Conservation (phyloP, 1,284 basidiomycete species). For the Wolfiporia cocos region DNA sequence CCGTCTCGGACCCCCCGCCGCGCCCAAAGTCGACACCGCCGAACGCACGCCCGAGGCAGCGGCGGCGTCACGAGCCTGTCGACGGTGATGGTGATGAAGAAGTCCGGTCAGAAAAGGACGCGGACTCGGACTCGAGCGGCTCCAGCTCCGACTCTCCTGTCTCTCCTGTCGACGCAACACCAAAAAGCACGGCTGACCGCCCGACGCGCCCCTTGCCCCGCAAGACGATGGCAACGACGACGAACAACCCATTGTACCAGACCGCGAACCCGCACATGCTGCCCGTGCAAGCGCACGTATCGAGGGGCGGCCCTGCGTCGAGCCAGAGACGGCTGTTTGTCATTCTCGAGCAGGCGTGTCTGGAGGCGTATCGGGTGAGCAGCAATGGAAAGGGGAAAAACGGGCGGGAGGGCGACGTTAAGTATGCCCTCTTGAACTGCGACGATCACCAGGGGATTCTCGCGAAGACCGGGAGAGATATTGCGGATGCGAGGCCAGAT, state of each 20-base stretch:
- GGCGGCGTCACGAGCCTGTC: conserved; percentile 18
- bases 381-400: conserved; percentile 45
- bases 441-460: conserved; percentile 99
- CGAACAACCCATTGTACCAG: conserved; percentile 30
- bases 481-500: conserved; percentile 96
- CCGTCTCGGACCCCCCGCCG: conserved; percentile 19
- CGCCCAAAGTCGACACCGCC: conserved; percentile 33
- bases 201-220: conserved; percentile 45
- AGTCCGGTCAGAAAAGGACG: conserved; percentile 25
- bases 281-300: conserved; percentile 74
- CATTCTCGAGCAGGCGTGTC: conserved; percentile 88
- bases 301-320: conserved; percentile 41
- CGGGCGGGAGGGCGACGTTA: conserved; percentile 71
- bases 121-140: conserved; percentile 7
- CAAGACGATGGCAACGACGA: conserved; percentile 29
- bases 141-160: conserved; percentile 14
- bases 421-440: conserved; percentile 97
- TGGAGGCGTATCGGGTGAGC: conserved; percentile 91
- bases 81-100: conserved; percentile 18
- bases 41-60: conserved; percentile 22
- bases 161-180: conserved; percentile 11
- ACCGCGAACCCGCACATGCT: conserved; percentile 73
- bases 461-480: conserved; percentile 96
- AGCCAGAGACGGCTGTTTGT: conserved; percentile 79
- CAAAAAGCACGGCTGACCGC: conserved; percentile 29